Conservation (phyloP, 345 rosid genomes). For the Eucalyptus shirleyi region DNA sequence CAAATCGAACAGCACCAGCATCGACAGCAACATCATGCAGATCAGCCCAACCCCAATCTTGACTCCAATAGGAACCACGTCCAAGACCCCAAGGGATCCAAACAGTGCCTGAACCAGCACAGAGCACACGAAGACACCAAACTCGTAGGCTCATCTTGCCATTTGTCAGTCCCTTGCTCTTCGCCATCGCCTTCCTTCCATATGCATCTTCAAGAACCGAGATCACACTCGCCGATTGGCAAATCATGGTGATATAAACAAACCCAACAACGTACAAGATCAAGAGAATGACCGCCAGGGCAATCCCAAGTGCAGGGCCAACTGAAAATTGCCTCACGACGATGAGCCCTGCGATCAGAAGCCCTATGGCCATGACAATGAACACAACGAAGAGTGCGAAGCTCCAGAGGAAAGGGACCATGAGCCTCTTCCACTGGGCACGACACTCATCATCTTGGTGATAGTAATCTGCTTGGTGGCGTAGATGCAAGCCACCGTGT, state of each 20-base stretch:
- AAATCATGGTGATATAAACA: conserved; percentile 18
- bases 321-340: neutral
- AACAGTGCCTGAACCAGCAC: neutral
- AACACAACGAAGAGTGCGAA: neutral
- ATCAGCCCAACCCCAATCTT: conserved; percentile 12
- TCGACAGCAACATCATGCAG: conserved; percentile 19
- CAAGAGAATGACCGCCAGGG: neutral
- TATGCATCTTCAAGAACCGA: conserved; percentile 38
- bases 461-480: conserved; percentile 10
- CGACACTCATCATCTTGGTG: conserved; percentile 22
- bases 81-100: conserved; percentile 6
- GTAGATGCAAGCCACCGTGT: conserved; percentile 28
- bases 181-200: conserved; percentile 29
- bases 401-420: conserved; percentile 9
- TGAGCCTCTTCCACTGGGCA: conserved; percentile 39
- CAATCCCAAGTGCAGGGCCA: neutral
- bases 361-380: neutral
- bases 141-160: conserved; percentile 18
- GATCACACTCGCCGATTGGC: conserved; percentile 36
- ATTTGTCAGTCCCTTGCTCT: conserved; percentile 17
- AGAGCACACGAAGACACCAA: neutral
- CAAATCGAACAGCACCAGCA: conserved; percentile 13
- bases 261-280: conserved; percentile 3
- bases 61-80: neutral
- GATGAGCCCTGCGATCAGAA: neutral